These are phyloP conservation scores for Lasiodiplodia sp. DNA, from an alignment of 2,329 filamentous ascomycete genomes.

Conservation along the genomic window DNA sequence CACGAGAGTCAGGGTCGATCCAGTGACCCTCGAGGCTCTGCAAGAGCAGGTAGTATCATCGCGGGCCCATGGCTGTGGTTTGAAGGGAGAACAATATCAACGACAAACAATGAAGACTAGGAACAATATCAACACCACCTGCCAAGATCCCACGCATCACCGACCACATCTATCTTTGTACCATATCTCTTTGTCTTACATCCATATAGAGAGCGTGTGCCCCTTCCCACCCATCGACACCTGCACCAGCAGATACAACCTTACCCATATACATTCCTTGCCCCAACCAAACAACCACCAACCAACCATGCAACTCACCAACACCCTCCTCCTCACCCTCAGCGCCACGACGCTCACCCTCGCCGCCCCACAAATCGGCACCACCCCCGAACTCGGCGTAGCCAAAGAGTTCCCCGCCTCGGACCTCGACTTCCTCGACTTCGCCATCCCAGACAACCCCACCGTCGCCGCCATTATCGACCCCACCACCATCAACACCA, in stretches of 20 bases:
- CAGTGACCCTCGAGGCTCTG: no score
- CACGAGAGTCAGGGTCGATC: no score
- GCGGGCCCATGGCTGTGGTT: neutral
- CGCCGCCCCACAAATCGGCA: neutral
- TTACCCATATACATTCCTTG: conserved; percentile 2
- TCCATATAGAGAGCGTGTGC: no score
- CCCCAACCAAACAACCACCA: neutral
- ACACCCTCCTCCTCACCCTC: neutral
- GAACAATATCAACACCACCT: conserved; percentile 16
- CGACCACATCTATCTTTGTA: neutral
- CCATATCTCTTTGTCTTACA: neutral
- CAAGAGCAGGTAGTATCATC: no score
- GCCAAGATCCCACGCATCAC: neutral
- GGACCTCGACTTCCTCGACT: neutral
- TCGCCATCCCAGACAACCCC: no score
- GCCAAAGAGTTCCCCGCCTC: neutral
- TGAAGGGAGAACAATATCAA: conserved; percentile 8
- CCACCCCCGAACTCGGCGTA: neutral
- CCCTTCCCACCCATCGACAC: no score
- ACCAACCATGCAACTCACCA: neutral
- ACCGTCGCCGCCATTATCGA: neutral
- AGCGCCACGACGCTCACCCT: neutral
- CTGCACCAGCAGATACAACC: neutral
- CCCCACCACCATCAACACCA: neutral
- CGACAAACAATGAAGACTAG: neutral